phyloP scores from a whole-genome alignment of 2,329 filamentous ascomycete genomes.

The Phyllosticta paracitricarpa region DNA sequence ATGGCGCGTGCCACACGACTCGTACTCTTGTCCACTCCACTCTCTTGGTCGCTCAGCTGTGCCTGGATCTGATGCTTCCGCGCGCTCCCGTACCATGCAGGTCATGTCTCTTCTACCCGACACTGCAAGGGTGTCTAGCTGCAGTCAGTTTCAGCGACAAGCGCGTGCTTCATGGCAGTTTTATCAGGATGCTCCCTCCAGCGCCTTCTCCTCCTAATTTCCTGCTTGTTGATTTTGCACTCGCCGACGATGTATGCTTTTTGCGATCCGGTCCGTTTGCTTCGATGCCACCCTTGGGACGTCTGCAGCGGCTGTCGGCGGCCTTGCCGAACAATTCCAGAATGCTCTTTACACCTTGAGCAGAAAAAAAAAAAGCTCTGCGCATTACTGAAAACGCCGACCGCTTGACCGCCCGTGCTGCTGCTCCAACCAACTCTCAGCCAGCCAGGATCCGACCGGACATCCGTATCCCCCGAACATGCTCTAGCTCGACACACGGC shows the following conservation, averaged over 20 bases:
- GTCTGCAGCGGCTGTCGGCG: background rate
- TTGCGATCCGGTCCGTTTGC: background rate
- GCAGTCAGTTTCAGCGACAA: background rate
- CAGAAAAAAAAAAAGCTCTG: background rate
- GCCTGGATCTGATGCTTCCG: background rate
- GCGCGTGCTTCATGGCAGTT: background rate
- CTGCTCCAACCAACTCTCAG: background rate
- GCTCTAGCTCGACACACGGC: too few relatives aligned
- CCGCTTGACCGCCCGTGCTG: background rate
- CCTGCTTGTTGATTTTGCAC: background rate
- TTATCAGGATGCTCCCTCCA: background rate
- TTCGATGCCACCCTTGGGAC: background rate
- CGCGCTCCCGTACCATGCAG: background rate
- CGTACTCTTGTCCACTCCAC: background rate
- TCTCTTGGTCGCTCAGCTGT: background rate
- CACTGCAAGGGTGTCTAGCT: background rate
- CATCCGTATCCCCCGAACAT: background rate
- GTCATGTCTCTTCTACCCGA: background rate
- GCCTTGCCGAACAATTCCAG: background rate
- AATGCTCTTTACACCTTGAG: background rate
- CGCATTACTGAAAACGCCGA: background rate
- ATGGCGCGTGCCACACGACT: background rate
- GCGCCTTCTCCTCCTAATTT: background rate
- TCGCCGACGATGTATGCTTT: background rate
- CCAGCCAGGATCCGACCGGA: background rate